Evolutionary conservation across 176 grass and related monocot species (phyloP).

Genomic region (Aegilops umbellulata): DNA sequence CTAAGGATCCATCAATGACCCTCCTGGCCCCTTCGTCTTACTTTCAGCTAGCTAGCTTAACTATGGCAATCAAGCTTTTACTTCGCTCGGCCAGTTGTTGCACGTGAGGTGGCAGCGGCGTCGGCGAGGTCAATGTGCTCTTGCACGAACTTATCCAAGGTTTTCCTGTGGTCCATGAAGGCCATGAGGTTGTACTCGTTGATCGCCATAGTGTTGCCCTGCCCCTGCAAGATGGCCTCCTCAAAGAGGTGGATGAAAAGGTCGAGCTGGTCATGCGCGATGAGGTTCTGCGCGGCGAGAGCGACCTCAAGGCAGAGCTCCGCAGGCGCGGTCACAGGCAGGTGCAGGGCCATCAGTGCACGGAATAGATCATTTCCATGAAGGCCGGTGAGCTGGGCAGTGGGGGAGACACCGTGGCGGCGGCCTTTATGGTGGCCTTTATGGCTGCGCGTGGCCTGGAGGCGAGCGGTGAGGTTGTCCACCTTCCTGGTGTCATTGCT

Average conservation of each 20-base stretch:
- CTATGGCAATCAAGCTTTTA: not conserved
- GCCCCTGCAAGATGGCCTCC: not conserved
- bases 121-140: not conserved
- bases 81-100: not conserved
- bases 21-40: too few relatives aligned
- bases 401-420: too few relatives aligned
- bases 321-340: too few relatives aligned
- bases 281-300: not conserved
- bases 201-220: not conserved
- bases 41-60: not conserved
- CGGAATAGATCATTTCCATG: too few relatives aligned
- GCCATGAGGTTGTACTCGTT: not conserved
- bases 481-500: not conserved
- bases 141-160: not conserved
- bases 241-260: not conserved
- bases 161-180: not conserved
- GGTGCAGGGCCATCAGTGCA: too few relatives aligned
- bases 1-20: not conserved
- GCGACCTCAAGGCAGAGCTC: too few relatives aligned
- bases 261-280: not conserved
- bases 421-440: too few relatives aligned
- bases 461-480: not conserved
- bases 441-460: too few relatives aligned
- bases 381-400: too few relatives aligned
- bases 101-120: not conserved